A percentile compares a stretch with the other conserved stretches of the same genome.
phyloP scores from a whole-genome alignment of 257 asterid genomes.

The Fraxinus quadrangulata region DNA sequence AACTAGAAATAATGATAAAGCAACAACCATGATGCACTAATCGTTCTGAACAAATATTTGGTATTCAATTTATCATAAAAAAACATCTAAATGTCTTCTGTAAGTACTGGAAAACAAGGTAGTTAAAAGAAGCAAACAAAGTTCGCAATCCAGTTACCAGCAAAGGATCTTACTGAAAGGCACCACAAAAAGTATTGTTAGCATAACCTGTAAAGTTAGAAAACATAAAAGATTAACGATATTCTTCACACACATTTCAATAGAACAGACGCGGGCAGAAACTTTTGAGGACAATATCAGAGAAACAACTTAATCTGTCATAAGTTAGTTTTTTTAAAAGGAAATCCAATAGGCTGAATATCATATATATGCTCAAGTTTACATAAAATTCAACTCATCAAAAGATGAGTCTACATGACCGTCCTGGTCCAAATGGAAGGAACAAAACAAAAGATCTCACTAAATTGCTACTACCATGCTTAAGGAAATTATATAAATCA shows the following conservation, averaged over 20 bases:
- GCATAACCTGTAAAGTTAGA: too few relatives aligned
- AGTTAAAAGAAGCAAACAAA: background rate
- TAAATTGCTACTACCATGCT: background rate
- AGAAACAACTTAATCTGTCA: too few relatives aligned
- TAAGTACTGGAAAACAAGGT: background rate
- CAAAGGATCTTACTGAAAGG: background rate
- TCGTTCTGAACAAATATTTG: background rate
- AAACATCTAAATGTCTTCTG: background rate
- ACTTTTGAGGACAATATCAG: background rate
- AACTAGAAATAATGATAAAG: slow-evolving; percentile 14
- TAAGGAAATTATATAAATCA: background rate
- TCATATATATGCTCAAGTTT: background rate
- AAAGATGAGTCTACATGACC: background rate
- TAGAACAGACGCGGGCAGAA: background rate
- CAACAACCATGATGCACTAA: background rate
- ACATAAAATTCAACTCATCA: background rate
- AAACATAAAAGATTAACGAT: too few relatives aligned
- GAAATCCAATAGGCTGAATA: background rate
- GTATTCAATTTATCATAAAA: background rate
- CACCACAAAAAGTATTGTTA: background rate
- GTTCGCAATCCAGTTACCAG: background rate
- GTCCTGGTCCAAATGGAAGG: background rate
- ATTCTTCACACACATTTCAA: background rate
- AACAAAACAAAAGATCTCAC: background rate
- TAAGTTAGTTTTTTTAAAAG: background rate